phyloP scores from a whole-genome alignment of 1,139 yeast genomes.

The Kluyveromyces sp. region DNA sequence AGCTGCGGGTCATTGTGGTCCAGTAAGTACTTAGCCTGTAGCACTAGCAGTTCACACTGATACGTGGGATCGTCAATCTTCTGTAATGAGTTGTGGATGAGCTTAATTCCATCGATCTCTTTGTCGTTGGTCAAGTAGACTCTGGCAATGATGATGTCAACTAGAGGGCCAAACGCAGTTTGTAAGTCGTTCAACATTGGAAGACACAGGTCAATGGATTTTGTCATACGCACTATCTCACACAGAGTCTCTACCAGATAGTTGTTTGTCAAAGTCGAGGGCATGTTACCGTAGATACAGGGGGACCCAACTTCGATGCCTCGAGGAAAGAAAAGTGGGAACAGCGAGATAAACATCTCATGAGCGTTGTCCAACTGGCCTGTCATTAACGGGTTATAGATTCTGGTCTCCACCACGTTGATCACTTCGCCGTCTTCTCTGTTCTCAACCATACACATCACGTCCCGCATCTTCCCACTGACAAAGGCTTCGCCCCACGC shows the following conservation, averaged over 20 bases:
- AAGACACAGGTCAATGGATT: slow-evolving; percentile 57
- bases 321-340: slow-evolving; percentile 54
- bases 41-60: slow-evolving; percentile 27
- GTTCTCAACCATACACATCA: slow-evolving; percentile 65
- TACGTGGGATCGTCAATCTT: slow-evolving; percentile 47
- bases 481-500: slow-evolving; percentile 83
- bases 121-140: slow-evolving; percentile 63
- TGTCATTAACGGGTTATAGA: slow-evolving; percentile 56
- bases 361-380: slow-evolving; percentile 38
- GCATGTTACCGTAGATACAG: slow-evolving; percentile 39
- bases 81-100: slow-evolving; percentile 55
- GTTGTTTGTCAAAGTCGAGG: slow-evolving; percentile 63
- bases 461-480: slow-evolving; percentile 66
- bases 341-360: slow-evolving; percentile 40
- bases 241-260: slow-evolving; percentile 78
- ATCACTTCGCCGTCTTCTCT: slow-evolving; percentile 64
- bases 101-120: slow-evolving; percentile 69
- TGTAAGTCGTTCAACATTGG: slow-evolving; percentile 41
- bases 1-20: slow-evolving; percentile 55
- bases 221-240: slow-evolving; percentile 63
- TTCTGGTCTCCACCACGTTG: slow-evolving; percentile 52
- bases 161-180: slow-evolving; percentile 34
- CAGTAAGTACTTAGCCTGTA: slow-evolving; percentile 71
- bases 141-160: slow-evolving; percentile 47
- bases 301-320: slow-evolving; percentile 63